These are phyloP conservation scores for Pestalotiopsis sp. DNA, from an alignment of 2,329 filamentous ascomycete genomes.

Conservation along the genomic window DNA sequence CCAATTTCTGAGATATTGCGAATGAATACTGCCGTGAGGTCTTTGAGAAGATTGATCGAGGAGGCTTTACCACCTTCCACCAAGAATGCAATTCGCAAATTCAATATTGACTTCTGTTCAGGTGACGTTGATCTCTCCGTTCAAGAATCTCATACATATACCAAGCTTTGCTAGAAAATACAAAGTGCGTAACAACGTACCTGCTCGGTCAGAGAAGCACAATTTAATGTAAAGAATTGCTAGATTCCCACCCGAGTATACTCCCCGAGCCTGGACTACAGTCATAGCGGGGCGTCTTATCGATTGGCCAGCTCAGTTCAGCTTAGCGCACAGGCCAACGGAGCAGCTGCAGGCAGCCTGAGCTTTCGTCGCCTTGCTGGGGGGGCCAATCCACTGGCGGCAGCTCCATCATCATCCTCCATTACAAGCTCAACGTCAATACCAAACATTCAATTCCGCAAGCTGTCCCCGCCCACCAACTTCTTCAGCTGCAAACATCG, in stretches of 20 bases:
- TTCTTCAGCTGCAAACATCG: background rate
- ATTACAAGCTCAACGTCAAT: slow-evolving; percentile 9
- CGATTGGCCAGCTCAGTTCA: background rate
- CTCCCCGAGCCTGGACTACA: too few relatives aligned
- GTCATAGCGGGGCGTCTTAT: background rate
- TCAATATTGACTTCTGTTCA: too few relatives aligned
- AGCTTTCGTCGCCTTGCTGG: slow-evolving; percentile 27
- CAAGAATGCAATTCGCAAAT: too few relatives aligned
- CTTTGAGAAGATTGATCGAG: too few relatives aligned
- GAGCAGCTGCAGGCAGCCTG: slow-evolving; percentile 22
- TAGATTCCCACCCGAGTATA: background rate
- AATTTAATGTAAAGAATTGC: background rate
- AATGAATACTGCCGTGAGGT: too few relatives aligned
- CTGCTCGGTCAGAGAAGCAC: too few relatives aligned
- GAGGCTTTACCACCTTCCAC: too few relatives aligned
- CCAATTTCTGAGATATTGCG: too few relatives aligned
- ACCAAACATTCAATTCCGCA: background rate
- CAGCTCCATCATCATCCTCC: slow-evolving; percentile 15
- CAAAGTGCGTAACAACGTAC: too few relatives aligned
- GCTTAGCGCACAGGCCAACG: slow-evolving; percentile 20
- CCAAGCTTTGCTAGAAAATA: too few relatives aligned
- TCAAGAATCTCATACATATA: too few relatives aligned
- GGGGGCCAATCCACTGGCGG: background rate
- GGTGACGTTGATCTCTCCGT: too few relatives aligned
- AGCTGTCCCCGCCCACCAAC: background rate